A percentile compares a stretch with the other conserved stretches of the same genome.
Conservation (phyloP, 805 yeast species). For the Candida ficus region DNA sequence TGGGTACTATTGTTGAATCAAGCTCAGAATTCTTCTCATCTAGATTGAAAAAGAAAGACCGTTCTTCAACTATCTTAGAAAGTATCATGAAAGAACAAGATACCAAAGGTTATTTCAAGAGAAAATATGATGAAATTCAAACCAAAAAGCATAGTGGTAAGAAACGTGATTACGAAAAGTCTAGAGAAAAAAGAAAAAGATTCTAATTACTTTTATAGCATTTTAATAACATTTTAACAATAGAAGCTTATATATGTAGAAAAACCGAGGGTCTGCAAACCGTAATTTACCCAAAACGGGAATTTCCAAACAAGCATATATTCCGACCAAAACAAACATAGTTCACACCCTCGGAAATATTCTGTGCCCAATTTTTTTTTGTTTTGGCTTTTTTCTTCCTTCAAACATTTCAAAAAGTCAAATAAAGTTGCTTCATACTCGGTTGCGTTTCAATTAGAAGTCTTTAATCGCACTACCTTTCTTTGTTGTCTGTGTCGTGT, state of each 20-base stretch:
- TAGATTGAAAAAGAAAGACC: constrained; percentile 61
- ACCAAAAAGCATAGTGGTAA: constrained; percentile 56
- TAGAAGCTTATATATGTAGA: no score
- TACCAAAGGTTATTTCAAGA: constrained; percentile 72
- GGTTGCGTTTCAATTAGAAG: neutral
- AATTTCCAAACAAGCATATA: constrained; percentile 8
- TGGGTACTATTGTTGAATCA: constrained; percentile 85
- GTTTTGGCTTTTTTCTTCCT: constrained; percentile 9
- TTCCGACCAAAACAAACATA: constrained; percentile 8
- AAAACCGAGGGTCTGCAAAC: constrained; percentile 1
- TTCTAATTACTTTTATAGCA: constrained; percentile 16
- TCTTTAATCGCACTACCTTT: neutral
- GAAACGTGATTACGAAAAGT: constrained; percentile 58
- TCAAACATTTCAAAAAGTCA: neutral
- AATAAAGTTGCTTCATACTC: neutral
- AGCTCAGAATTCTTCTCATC: constrained; percentile 70
- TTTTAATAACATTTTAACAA: no score
- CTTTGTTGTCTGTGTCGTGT: no score
- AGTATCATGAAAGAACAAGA: constrained; percentile 74
- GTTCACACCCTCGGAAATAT: constrained; percentile 12
- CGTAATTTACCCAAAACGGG: constrained; percentile 11
- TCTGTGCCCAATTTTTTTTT: constrained; percentile 8
- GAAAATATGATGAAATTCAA: constrained; percentile 80
- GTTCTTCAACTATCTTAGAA: constrained; percentile 75
- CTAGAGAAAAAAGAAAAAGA: constrained; percentile 54